phyloP scores from a whole-genome alignment of 1,284 basidiomycete genomes.

The Ustilago trichophora region DNA sequence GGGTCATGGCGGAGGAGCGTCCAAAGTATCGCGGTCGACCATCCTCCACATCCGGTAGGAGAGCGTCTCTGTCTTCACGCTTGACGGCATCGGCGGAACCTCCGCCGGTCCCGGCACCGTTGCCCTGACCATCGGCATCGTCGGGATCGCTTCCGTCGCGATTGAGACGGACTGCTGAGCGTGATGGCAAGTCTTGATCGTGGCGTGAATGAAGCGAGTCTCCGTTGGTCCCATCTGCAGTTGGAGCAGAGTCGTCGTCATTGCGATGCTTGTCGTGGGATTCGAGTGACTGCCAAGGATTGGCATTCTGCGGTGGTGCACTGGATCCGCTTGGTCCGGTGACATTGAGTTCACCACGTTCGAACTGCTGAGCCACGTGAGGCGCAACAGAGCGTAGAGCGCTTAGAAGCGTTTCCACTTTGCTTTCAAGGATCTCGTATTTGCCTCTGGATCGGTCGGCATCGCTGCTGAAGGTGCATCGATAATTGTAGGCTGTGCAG shows the following conservation, averaged over 20 bases:
- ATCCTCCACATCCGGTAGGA: slow-evolving; percentile 58
- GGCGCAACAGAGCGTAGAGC: slow-evolving; percentile 55
- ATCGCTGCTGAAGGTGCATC: slow-evolving; percentile 55
- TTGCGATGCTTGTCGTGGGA: neutral
- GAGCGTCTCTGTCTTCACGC: slow-evolving; percentile 28
- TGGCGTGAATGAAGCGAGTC: slow-evolving; percentile 4
- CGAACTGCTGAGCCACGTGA: slow-evolving; percentile 51
- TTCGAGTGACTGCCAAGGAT: slow-evolving; percentile 33
- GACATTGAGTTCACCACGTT: slow-evolving; percentile 52
- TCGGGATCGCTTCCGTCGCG: slow-evolving; percentile 15
- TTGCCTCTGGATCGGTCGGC: slow-evolving; percentile 53
- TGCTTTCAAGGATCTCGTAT: slow-evolving; percentile 62
- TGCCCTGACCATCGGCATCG: slow-evolving; percentile 1
- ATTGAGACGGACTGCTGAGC: slow-evolving; percentile 12
- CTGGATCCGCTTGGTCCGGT: slow-evolving; percentile 33
- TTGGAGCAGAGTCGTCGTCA: slow-evolving; percentile 1
- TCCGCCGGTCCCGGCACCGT: neutral
- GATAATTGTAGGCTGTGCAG: slow-evolving; percentile 51
- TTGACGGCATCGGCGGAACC: slow-evolving; percentile 2
- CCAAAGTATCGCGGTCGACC: slow-evolving; percentile 58
- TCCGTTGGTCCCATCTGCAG: neutral
- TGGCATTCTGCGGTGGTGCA: slow-evolving; percentile 44
- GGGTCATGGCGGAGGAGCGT: slow-evolving; percentile 47
- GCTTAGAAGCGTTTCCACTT: slow-evolving; percentile 54
- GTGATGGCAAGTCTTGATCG: slow-evolving; percentile 18